Evolutionary conservation across 2,329 filamentous ascomycete species (phyloP), one percentile per base, ranked within the genome.

Genomic region (Bimuria novae-zelandiae): DNA sequence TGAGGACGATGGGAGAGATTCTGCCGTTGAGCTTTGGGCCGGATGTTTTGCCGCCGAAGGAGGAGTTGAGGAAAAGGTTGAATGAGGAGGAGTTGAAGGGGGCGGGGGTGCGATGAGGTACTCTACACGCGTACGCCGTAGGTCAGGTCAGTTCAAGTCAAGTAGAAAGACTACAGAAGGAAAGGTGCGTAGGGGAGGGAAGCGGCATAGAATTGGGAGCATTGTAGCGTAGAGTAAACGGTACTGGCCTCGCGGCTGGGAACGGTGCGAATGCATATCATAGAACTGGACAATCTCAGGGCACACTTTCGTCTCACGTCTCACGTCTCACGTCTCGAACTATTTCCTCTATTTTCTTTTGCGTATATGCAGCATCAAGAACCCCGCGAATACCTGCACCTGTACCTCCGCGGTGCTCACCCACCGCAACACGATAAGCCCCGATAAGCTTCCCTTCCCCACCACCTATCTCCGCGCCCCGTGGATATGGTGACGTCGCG

Each of bases 1-100:
- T 90, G 21, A 79, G 85, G 76, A 88, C 80, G 21, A 77, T 96
- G 51, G 84, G 86, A 59, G 81, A 90, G 66, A 57, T 83, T 53
- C 63, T 83, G 61, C 80, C 80, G 3, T 74, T 81, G 75, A 78
- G 76, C 56, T 83, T 83, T 67, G 79, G 80, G n/a, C 79, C 79
- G 11, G 77, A 80, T 51, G 75, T 77, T 54, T 59, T 82, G 60
- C 72, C 71, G 29, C 61, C 63, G 7, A 65, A 70, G 54, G 72
- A 74, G 56, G 40, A 59, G 55, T 30, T 74, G 63, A 65, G 61
- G 62, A 63, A 64, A 61, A 55, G 36, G 42, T 53, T 61, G 48
- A 64, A 67, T 25, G 63, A 55, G 40, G 63, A 67, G 22, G 64
- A 65, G 51, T 57, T 57, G 27, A 62, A 68, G 61, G 35, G 12